Evolutionary conservation across 352 stramenopile species (phyloP), one percentile per base, ranked within the genome.

Genomic region (Globisporangium recalcitrans): DNA sequence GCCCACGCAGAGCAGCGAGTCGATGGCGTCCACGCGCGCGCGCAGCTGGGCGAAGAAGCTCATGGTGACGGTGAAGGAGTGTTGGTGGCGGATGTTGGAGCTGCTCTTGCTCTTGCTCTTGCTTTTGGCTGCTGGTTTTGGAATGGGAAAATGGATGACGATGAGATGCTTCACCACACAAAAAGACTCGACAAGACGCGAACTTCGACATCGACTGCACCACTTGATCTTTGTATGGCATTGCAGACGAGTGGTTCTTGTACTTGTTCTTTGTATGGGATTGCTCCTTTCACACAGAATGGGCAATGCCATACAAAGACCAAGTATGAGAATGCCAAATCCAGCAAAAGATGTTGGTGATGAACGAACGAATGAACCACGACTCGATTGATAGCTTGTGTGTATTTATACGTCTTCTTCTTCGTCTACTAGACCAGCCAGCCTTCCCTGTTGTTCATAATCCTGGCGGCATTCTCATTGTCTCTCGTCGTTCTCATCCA

Each of bases 1-100:
- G 9, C 97, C 97, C 36, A 99, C 90, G 75, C 97, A 99, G 4
- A 99, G 84, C 57, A 99, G 81, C 53, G 97, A 99, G 74, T 99
- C 84, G 52, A 97, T 85, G 57, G 82, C 78, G 62, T 83, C 62
- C 22, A 96, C 91, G 60, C 97, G 89, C 24, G 78, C 70, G 54
- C 94, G 80, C 56, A 99, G 58, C 52, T 71, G 68, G 52, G 78
- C 70, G 76, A 98, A 98, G 78, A 98, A 98, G 67, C 77, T 88
- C 65, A 70, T 74, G 51, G n/a, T 62, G 31, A 32, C 52, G 53
- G 24, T 26, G 51, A 42, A 52, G 55, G n/a, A 36, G 13, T 14
- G 22, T 21, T 10, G 10, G 10, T 48, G 16, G n/a, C 31, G 55
- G 27, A 52, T 65, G 29, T n/a, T 48, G 42, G 19, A 1, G 48